phyloP scores from a whole-genome alignment of 1,139 yeast genomes.

The Geotrichum cucujoidarum region DNA sequence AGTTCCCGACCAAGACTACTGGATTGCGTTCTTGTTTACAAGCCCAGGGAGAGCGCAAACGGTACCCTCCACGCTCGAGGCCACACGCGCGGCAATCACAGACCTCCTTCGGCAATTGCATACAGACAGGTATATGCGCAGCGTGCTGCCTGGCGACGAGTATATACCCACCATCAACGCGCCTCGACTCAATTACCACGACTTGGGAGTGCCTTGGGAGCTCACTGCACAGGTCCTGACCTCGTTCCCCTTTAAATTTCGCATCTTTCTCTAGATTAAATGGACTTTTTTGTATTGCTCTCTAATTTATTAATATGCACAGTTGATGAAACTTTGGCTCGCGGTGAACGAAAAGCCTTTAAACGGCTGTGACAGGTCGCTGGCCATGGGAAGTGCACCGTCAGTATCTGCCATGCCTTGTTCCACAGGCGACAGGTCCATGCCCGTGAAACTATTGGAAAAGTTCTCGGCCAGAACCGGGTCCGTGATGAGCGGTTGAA shows the following conservation, averaged over 20 bases:
- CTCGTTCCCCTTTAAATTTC: conserved; percentile 15
- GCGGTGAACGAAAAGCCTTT: conserved; percentile 36
- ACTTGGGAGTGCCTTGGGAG: conserved; percentile 39
- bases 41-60: conserved; percentile 21
- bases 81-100: conserved; percentile 47
- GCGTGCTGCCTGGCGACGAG: conserved; percentile 18
- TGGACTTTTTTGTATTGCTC: too few species aligned
- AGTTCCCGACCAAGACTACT: conserved; percentile 38
- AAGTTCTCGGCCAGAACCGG: conserved; percentile 89
- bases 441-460: conserved; percentile 80
- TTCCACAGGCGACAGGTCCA: conserved; percentile 38
- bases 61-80: conserved; percentile 29
- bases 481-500: conserved; percentile 78
- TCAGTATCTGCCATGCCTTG: conserved; percentile 22
- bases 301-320: conserved; percentile 12
- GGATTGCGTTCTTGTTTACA: conserved; percentile 65
- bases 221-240: conserved; percentile 7
- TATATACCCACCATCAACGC: conserved; percentile 41
- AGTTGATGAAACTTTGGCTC: conserved; percentile 32
- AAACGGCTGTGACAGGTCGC: conserved; percentile 24
- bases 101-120: conserved; percentile 44
- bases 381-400: conserved; percentile 11
- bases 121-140: conserved; percentile 9
- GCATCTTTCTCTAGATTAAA: conserved; percentile 3
- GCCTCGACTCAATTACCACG: conserved; percentile 79